A percentile compares a stretch with the other conserved stretches of the same genome.
Evolutionary conservation across 1,139 yeast genomes (phyloP).

Genomic region (Debaryomycetaceae sp.): DNA sequence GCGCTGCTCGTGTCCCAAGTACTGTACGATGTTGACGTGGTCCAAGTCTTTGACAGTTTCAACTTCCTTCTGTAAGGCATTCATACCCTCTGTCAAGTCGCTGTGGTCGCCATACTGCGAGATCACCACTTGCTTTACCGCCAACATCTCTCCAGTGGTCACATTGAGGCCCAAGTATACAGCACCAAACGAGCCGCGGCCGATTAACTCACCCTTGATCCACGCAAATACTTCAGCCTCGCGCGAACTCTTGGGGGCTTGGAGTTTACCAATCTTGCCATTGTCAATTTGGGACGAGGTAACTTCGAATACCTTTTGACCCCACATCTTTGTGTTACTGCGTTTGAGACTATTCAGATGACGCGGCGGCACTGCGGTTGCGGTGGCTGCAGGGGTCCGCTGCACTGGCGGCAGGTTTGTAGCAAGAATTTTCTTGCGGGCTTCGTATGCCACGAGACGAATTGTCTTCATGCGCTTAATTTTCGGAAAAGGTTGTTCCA

Average conservation of each 20-base stretch:
- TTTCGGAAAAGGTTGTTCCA: conserved; percentile 17
- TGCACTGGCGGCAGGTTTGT: too few relatives aligned
- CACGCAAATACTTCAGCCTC: conserved; percentile 82
- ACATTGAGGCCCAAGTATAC: conserved; percentile 88
- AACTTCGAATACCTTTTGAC: conserved; percentile 84
- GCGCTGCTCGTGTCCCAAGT: conserved; percentile 81
- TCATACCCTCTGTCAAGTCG: conserved; percentile 45
- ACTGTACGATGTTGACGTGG: conserved; percentile 90
- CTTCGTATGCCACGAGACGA: conserved; percentile 87
- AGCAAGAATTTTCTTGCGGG: conserved; percentile 44
- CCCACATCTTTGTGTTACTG: conserved; percentile 95
- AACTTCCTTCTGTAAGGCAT: conserved; percentile 83
- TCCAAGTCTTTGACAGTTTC: conserved; percentile 91
- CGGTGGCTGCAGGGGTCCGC: background rate
- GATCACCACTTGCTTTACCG: conserved; percentile 88
- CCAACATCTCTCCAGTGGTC: conserved; percentile 97
- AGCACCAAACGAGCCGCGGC: conserved; percentile 95
- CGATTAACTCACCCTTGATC: conserved; percentile 96
- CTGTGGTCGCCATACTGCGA: conserved; percentile 28
- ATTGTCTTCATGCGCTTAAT: conserved; percentile 69
- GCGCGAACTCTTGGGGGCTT: conserved; percentile 46
- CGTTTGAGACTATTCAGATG: conserved; percentile 35
- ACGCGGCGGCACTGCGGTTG: background rate
- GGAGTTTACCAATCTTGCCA: conserved; percentile 47
- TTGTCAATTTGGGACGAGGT: conserved; percentile 59